Conservation (phyloP, 1,284 basidiomycete species). For the Ceratorhiza oryzae-sativae region DNA sequence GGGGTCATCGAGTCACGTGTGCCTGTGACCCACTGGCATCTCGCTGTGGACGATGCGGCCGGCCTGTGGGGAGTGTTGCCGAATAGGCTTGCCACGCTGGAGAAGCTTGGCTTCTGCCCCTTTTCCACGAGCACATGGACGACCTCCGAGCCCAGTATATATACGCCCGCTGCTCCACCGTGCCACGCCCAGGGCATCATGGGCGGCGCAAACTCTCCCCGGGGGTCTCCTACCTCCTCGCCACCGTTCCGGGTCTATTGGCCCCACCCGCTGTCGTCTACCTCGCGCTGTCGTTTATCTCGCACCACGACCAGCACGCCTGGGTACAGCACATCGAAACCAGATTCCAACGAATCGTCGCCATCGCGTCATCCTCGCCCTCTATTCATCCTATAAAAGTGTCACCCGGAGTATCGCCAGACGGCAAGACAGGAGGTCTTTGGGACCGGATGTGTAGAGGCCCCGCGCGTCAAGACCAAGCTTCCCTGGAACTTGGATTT, state of each 20-base stretch:
- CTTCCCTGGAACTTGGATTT: constrained; percentile 33
- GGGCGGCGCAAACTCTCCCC: background rate
- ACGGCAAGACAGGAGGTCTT: background rate
- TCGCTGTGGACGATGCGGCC: background rate
- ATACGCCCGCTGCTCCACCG: background rate
- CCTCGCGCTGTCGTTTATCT: background rate
- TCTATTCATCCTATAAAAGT: background rate
- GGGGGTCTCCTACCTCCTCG: constrained; percentile 10
- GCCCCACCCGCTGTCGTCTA: constrained; percentile 3
- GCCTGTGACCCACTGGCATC: background rate
- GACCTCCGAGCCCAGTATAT: background rate
- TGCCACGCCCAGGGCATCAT: background rate
- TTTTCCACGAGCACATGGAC: background rate
- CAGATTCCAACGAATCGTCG: background rate
- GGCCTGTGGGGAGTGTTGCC: no score
- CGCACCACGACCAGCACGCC: background rate
- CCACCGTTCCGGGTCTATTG: background rate
- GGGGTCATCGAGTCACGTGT: background rate
- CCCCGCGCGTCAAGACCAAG: constrained; percentile 1
- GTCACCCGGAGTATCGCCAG: background rate
- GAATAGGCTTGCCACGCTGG: no score
- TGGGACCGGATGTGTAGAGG: constrained; percentile 24
- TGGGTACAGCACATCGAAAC: background rate
- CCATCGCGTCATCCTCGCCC: background rate
- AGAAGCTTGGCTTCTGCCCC: no score